A percentile compares a stretch with the other conserved stretches of the same genome.
These are phyloP conservation scores for Pseudoturritis turrita DNA, from an alignment of 345 rosid species.

Conservation along the genomic window DNA sequence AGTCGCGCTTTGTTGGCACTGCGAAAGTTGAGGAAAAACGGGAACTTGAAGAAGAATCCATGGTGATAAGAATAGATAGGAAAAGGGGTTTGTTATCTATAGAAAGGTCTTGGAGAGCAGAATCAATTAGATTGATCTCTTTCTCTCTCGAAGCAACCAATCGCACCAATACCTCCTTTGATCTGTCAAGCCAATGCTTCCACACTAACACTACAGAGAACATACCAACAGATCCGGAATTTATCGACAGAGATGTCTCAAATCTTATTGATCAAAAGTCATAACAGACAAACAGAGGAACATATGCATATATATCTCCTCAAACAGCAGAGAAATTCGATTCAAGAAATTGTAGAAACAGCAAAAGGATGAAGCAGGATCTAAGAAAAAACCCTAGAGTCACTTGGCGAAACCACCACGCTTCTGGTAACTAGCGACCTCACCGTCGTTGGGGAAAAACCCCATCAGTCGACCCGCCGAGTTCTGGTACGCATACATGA, in stretches of 20 bases:
- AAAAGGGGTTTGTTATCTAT: background rate
- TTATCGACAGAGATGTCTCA: background rate
- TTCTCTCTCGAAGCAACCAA: background rate
- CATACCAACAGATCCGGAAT: background rate
- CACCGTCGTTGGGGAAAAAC: conserved; percentile 83
- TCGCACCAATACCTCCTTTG: background rate
- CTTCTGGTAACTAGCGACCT: conserved; percentile 69
- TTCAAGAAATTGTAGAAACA: background rate
- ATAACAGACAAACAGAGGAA: conserved; percentile 17
- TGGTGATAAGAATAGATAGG: background rate
- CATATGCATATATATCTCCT: conserved; percentile 10
- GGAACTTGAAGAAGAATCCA: background rate
- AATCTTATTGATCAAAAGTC: background rate
- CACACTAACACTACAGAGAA: background rate
- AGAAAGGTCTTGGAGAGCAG: background rate
- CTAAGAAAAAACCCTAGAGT: background rate
- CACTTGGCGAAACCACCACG: conserved; percentile 38
- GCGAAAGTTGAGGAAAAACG: background rate
- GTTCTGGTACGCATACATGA: conserved; percentile 99
- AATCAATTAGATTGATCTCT: background rate
- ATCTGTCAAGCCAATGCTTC: background rate
- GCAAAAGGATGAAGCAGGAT: background rate
- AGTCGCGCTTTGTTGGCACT: background rate
- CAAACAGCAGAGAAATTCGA: background rate
- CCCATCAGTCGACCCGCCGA: conserved; percentile 96